These are phyloP conservation scores for Russula emetica DNA, from an alignment of 768 basidiomycete species.

Conservation along the genomic window DNA sequence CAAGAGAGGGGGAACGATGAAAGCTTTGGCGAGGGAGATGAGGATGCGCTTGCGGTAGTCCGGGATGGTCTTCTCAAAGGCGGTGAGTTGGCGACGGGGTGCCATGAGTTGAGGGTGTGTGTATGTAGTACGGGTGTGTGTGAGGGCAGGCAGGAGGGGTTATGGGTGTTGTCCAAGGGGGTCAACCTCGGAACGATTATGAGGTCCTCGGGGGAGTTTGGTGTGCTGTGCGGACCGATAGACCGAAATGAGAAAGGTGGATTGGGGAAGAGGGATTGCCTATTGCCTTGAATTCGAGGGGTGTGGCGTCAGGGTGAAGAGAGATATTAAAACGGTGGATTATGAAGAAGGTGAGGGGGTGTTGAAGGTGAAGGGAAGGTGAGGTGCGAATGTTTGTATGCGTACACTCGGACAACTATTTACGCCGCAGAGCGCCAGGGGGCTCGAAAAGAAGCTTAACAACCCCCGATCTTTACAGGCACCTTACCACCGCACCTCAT, in stretches of 20 bases:
- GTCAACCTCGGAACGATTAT: not conserved
- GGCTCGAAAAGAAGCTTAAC: not conserved
- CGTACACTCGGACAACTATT: not conserved
- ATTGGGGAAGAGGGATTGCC: not conserved
- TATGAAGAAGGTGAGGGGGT: not conserved
- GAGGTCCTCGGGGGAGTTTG: not conserved
- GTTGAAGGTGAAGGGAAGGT: not conserved
- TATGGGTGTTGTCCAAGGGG: not conserved
- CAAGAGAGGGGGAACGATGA: constrained; percentile 20
- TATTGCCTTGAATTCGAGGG: not conserved
- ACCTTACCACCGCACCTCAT: not conserved
- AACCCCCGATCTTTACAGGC: not conserved
- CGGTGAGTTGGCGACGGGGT: constrained; percentile 16
- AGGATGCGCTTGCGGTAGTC: constrained; percentile 28
- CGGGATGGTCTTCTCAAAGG: constrained; percentile 24
- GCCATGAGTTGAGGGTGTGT: constrained; percentile 6
- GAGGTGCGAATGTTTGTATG: not conserved
- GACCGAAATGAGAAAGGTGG: not conserved
- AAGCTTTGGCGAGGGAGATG: constrained; percentile 15
- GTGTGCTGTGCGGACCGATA: not conserved
- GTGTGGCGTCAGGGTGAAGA: not conserved
- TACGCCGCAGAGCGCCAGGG: not conserved
- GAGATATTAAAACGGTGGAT: no score
- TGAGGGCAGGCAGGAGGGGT: not conserved
- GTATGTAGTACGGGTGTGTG: not conserved